phyloP scores from a whole-genome alignment of 2,329 filamentous ascomycete species.

The Bipolaris oryzae region DNA sequence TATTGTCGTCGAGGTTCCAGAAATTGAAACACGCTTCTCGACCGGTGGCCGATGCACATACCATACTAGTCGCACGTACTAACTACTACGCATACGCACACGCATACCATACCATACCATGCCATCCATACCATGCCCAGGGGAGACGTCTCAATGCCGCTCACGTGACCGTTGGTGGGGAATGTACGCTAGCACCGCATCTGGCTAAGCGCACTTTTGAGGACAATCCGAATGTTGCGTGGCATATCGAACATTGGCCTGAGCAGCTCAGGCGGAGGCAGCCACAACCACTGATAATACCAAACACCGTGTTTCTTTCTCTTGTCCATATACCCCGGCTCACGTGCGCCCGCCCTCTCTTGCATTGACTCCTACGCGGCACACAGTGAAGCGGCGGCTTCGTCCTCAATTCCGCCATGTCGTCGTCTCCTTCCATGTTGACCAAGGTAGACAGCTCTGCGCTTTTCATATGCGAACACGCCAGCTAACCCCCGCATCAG shows the following conservation, averaged over 20 bases:
- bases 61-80: too few relatives aligned
- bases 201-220: conserved; percentile 13
- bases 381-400: conserved; percentile 53
- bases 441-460: conserved; percentile 53
- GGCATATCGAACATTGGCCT: conserved; percentile 47
- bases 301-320: conserved; percentile 30
- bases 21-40: conserved; percentile 11
- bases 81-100: too few relatives aligned
- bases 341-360: conserved; percentile 18
- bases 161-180: conserved; percentile 17
- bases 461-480: conserved; percentile 1
- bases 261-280: conserved; percentile 38
- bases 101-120: too few relatives aligned
- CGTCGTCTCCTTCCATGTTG: conserved; percentile 58
- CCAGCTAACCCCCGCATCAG: conserved; percentile 45
- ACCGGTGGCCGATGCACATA: too few relatives aligned
- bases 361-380: conserved; percentile 38
- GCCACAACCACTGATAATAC: conserved; percentile 29
- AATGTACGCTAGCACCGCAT: conserved; percentile 17
- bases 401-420: conserved; percentile 53
- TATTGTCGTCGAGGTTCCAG: conserved; percentile 1
- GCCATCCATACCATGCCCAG: conserved; percentile 11
- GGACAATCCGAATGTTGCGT: conserved; percentile 34
- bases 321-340: conserved; percentile 14
- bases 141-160: conserved; percentile 10